Evolutionary conservation across 2,329 filamentous ascomycete genomes (phyloP).

Genomic region (Aotearoamyces nothofagi): DNA sequence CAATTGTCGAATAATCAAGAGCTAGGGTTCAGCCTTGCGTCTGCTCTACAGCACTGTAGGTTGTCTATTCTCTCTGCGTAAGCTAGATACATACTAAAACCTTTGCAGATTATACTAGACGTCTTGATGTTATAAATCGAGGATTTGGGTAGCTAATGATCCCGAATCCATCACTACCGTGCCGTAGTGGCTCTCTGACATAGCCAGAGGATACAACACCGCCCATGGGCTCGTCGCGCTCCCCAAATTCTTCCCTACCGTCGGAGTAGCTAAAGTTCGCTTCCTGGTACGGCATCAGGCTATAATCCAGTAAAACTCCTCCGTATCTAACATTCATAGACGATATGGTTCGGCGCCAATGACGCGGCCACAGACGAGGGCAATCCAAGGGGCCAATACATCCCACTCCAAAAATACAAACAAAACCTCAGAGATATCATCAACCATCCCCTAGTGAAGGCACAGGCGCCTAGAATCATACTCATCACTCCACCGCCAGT

Average conservation of each 20-base stretch:
- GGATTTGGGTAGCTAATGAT: too few relatives aligned
- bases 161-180: too few relatives aligned
- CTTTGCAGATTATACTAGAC: slow-evolving; percentile 51
- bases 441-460: slow-evolving; percentile 50
- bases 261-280: slow-evolving; percentile 42
- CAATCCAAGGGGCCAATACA: slow-evolving; percentile 54
- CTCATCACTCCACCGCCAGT: slow-evolving; percentile 73
- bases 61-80: slow-evolving; percentile 5
- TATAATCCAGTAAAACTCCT: not conserved
- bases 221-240: slow-evolving; percentile 56
- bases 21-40: slow-evolving; percentile 59
- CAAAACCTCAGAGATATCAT: slow-evolving; percentile 59
- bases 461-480: slow-evolving; percentile 59
- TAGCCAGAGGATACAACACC: slow-evolving; percentile 85
- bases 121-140: slow-evolving; percentile 75
- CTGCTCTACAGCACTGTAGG: slow-evolving; percentile 33
- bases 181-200: slow-evolving; percentile 24
- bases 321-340: slow-evolving; percentile 7
- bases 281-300: slow-evolving; percentile 40
- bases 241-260: slow-evolving; percentile 54
- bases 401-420: slow-evolving; percentile 62
- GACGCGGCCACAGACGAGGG: slow-evolving; percentile 58
- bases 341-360: slow-evolving; percentile 76
- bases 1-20: slow-evolving; percentile 47
- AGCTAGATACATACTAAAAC: slow-evolving; percentile 4